Conservation (phyloP, 768 basidiomycete genomes). For the Rubroboletus satanas region DNA sequence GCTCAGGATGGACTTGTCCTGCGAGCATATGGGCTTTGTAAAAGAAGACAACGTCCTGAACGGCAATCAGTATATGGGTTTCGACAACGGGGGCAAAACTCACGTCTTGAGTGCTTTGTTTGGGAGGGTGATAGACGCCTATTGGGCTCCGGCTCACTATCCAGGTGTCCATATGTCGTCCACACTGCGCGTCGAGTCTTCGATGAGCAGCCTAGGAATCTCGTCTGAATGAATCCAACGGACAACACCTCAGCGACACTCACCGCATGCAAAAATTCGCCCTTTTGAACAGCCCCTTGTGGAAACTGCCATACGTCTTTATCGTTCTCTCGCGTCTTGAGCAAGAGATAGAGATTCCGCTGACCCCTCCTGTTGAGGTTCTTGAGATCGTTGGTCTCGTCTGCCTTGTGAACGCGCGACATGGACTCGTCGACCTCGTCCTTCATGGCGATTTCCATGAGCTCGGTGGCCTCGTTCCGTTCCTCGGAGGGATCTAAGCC, state of each 20-base stretch:
- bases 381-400: conserved; percentile 55
- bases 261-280: conserved; percentile 78
- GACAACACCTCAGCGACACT: conserved; percentile 12
- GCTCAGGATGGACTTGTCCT: conserved; percentile 68
- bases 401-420: conserved; percentile 59
- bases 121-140: conserved; percentile 62
- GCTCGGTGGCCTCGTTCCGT: conserved; percentile 45
- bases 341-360: conserved; percentile 78
- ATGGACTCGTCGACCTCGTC: conserved; percentile 60
- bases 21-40: conserved; percentile 92
- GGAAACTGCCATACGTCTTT: conserved; percentile 80
- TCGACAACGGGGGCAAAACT: background rate
- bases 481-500: conserved; percentile 41
- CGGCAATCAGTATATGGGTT: conserved; percentile 1
- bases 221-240: background rate
- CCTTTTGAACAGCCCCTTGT: conserved; percentile 54
- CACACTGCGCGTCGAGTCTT: conserved; percentile 68
- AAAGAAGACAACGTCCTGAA: conserved; percentile 77
- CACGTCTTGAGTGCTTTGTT: conserved; percentile 38
- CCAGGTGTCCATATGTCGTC: conserved; percentile 88
- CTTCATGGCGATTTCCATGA: conserved; percentile 56
- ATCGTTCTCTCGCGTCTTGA: conserved; percentile 47
- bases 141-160: conserved; percentile 87
- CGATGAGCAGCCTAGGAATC: conserved; percentile 63
- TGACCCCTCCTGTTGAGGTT: conserved; percentile 80